These are phyloP conservation scores for Cercospora janseana DNA, from an alignment of 2,329 filamentous ascomycete species.

Conservation along the genomic window DNA sequence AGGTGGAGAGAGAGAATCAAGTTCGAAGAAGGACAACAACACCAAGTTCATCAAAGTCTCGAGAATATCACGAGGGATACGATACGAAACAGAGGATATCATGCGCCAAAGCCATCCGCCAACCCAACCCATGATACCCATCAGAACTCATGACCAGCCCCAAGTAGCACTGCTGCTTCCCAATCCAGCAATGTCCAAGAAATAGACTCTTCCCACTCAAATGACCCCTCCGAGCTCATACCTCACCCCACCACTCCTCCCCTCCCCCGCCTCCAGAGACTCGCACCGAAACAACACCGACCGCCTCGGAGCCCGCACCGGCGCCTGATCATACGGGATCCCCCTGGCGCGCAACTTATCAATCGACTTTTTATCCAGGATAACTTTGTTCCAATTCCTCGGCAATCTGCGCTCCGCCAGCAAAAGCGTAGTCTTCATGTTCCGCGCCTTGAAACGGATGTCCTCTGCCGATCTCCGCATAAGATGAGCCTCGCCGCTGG, in stretches of 20 bases:
- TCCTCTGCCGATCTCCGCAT: constrained; percentile 51
- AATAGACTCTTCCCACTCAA: too few species aligned
- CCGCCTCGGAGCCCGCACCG: constrained; percentile 3
- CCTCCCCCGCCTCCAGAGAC: not conserved
- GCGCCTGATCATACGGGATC: constrained; percentile 31
- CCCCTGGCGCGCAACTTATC: constrained; percentile 34
- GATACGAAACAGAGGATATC: too few species aligned
- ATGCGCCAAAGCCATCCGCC: too few species aligned
- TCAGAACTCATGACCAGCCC: too few species aligned
- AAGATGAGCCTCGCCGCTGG: constrained; percentile 34
- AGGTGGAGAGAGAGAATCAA: too few species aligned
- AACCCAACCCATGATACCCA: too few species aligned
- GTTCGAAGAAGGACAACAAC: too few species aligned
- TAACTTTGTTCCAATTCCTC: constrained; percentile 45
- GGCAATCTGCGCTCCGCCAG: constrained; percentile 43
- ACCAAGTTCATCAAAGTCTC: too few species aligned
- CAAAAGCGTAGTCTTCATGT: constrained; percentile 49
- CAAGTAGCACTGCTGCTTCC: too few species aligned
- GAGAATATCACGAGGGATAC: too few species aligned
- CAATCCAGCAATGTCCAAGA: too few species aligned
- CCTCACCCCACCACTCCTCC: not conserved
- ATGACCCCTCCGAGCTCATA: not conserved
- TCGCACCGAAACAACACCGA: too few species aligned
- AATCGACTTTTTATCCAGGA: constrained; percentile 44
- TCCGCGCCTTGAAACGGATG: constrained; percentile 48